A percentile compares a stretch with the other conserved stretches of the same genome.
Conservation (phyloP, 768 basidiomycete genomes). For the Rhodotorula paludigena region DNA sequence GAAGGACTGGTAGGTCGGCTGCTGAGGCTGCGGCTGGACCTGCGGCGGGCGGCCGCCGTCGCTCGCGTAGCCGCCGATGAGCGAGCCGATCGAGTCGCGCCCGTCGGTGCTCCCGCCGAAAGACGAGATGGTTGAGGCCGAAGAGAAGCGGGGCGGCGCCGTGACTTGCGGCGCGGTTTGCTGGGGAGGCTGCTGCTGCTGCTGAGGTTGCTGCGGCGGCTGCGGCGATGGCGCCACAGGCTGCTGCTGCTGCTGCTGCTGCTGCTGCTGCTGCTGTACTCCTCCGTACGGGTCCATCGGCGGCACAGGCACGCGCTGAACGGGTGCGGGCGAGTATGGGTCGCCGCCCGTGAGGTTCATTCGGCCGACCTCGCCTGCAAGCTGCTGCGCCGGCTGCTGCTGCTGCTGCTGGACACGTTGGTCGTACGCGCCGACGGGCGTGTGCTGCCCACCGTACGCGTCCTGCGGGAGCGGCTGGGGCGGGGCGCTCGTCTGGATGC, state of each 20-base stretch:
- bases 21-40: conserved; percentile 25
- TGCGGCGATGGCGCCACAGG: no score
- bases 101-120: conserved; percentile 28
- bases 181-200: conserved; percentile 17
- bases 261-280: conserved; percentile 27
- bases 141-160: conserved; percentile 36
- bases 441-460: conserved; percentile 4
- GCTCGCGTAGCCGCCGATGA: conserved; percentile 22
- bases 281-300: conserved; percentile 27
- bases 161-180: conserved; percentile 9
- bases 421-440: conserved; percentile 14
- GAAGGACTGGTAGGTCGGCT: conserved; percentile 24
- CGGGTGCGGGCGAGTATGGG: background rate
- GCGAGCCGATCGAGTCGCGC: conserved; percentile 37
- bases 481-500: conserved; percentile 15
- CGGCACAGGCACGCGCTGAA: conserved; percentile 32
- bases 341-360: conserved; percentile 15
- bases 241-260: background rate
- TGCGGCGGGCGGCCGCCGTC: conserved; percentile 17
- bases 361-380: conserved; percentile 34
- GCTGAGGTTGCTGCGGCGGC: conserved; percentile 20
- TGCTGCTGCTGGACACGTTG: background rate
- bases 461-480: conserved; percentile 13
- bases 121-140: conserved; percentile 26
- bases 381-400: conserved; percentile 15